phyloP scores from a whole-genome alignment of 169 alveolate genomes.

The Cryptosporidium meleagridis region DNA sequence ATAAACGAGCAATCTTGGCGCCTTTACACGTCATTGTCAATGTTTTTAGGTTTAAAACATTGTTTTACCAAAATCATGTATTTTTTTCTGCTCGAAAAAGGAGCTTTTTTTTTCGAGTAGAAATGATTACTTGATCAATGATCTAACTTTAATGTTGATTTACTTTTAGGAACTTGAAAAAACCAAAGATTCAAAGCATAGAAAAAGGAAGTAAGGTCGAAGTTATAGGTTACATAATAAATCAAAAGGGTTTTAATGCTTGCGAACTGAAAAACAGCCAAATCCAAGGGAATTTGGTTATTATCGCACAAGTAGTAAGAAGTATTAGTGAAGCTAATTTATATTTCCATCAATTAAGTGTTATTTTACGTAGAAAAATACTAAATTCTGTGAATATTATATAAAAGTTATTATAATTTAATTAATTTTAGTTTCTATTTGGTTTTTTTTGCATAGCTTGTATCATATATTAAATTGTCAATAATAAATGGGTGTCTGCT shows the following conservation, averaged over 20 bases:
- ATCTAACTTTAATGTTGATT: background rate
- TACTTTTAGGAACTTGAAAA: background rate
- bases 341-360: constrained; percentile 42
- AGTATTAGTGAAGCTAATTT: constrained; percentile 13
- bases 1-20: background rate
- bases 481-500: constrained; percentile 52
- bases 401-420: background rate
- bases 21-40: background rate
- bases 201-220: constrained; percentile 50
- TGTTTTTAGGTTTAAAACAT: background rate
- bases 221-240: constrained; percentile 31
- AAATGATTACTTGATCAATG: background rate
- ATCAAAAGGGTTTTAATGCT: background rate
- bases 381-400: background rate
- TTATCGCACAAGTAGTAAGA: constrained; percentile 11
- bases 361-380: constrained; percentile 61
- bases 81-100: too few species aligned
- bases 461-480: constrained; percentile 52
- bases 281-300: background rate
- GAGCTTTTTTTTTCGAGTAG: background rate
- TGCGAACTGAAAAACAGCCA: background rate
- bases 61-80: background rate
- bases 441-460: constrained; percentile 12
- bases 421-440: background rate
- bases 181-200: background rate